A percentile compares a stretch with the other conserved stretches of the same genome.
These are phyloP conservation scores for Raphanus hybrid DNA, from an alignment of 441 rosid species.

Conservation along the genomic window DNA sequence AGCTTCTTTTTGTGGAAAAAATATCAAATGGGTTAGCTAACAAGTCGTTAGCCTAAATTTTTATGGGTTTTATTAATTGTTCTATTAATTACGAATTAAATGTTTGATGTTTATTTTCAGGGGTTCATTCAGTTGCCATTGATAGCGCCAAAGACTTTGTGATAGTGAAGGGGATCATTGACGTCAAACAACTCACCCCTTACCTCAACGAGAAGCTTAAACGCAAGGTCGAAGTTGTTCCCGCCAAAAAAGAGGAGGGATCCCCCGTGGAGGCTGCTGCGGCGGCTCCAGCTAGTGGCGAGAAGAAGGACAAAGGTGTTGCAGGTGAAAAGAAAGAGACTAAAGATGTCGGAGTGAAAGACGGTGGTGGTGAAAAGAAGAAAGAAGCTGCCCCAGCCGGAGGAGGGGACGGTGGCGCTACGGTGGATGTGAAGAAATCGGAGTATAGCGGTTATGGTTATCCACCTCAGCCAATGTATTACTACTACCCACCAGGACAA, in stretches of 20 bases:
- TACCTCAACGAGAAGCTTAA: conserved; percentile 63
- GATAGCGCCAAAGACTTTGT: conserved; percentile 73
- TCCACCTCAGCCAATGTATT: conserved; percentile 46
- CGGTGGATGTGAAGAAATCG: conserved; percentile 65
- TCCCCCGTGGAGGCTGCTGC: conserved; percentile 26
- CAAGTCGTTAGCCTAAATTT: conserved; percentile 36
- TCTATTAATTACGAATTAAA: not conserved
- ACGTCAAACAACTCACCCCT: conserved; percentile 58
- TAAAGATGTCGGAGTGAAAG: conserved; percentile 16
- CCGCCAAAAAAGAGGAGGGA: conserved; percentile 56
- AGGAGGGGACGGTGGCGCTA: conserved; percentile 40
- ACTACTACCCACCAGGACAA: conserved; percentile 47
- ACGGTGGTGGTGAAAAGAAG: conserved; percentile 42
- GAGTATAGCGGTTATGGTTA: conserved; percentile 57
- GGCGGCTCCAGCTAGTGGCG: conserved; percentile 38
- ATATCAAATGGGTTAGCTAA: conserved; percentile 16
- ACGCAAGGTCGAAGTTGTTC: conserved; percentile 68
- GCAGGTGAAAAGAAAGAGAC: conserved; percentile 35
- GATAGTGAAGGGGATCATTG: conserved; percentile 76
- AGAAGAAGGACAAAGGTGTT: conserved; percentile 43
- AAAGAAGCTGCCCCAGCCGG: conserved; percentile 21
- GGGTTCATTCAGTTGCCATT: conserved; percentile 61
- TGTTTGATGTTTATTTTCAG: conserved; percentile 41
- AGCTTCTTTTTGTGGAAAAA: not conserved
- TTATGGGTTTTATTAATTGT: not conserved